Base-by-base conservation (phyloP, 306 rosid genomes). In the Prinsepia uniflora region DNA sequence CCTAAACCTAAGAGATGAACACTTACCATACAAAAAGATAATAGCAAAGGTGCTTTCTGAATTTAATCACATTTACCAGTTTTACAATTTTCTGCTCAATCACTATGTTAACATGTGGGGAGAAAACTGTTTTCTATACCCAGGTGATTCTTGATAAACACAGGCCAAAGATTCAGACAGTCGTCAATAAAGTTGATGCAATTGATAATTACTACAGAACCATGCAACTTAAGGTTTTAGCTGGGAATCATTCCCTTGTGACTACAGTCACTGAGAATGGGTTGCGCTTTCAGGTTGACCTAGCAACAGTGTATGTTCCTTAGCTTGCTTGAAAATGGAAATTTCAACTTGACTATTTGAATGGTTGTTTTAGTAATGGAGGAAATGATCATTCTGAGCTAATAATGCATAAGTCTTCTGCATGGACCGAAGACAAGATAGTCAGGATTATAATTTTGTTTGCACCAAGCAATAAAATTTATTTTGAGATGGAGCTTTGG, bases 141-240 rank as follows among this genome's bases (percentile, higher is more conserved):
- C 92, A 94, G 98, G 96, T 94, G 46, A 81, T 90, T 80, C 85
- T 94, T 77, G 98, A 94, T 81, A 94, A 90, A 82, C 84, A 90
- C 80, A 84, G 78, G 82, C 98, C 98, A 73, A 87, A 85, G 86
- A 83, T 94, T 76, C 83, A 85, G 81, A 90, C 98, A 40, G 96
- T 94, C 55, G 96, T 87, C 77, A 90, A 94, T 81, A 94, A 94
- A 84, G 82, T 76, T 65, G 92, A 94, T 73, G 76, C 84, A 55
- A 94, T 94, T 81, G 79, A 89, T 64, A 89, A 94, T 56, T 96
- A 89, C 79, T 90, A 89, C 89, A 87, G 96, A 84, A 94, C 95
- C 69, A 94, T 94, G 98, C 96, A 84, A 84, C 92, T 94, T 60
- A 96, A 94, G 75, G 95, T 94, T 83, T 87, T 94, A 65, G 95